Evolutionary conservation across 768 basidiomycete genomes (phyloP).

Genomic region (Mycena amicta): DNA sequence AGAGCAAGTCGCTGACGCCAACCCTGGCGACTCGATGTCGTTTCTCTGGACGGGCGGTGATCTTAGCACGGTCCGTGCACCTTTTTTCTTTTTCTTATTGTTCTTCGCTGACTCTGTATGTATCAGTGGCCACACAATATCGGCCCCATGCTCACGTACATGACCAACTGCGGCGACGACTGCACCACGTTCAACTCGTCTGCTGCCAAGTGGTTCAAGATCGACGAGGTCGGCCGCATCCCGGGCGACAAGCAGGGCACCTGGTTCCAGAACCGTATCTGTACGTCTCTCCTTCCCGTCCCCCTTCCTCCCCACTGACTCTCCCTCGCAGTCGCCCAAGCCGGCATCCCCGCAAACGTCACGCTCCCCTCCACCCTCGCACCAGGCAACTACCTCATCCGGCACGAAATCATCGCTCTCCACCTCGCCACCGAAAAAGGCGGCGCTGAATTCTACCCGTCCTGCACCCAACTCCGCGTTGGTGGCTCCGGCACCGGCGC

Average conservation of each 20-base stretch:
- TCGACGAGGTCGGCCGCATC: conserved; percentile 40
- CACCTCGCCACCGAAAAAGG: conserved; percentile 48
- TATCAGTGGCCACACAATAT: conserved; percentile 38
- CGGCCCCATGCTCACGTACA: conserved; percentile 56
- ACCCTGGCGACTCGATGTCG: conserved; percentile 57
- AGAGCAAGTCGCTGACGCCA: conserved; percentile 52
- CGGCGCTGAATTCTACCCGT: conserved; percentile 63
- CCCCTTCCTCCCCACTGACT: too few relatives aligned
- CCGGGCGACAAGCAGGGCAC: conserved; percentile 24
- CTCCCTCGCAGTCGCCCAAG: background rate
- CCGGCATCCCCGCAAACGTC: conserved; percentile 29
- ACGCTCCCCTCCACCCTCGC: conserved; percentile 40
- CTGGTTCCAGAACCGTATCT: conserved; percentile 44
- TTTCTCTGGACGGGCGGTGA: conserved; percentile 61
- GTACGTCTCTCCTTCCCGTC: conserved; percentile 24
- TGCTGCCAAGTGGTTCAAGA: conserved; percentile 54
- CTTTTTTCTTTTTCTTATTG: conserved; percentile 4
- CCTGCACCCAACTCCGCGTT: conserved; percentile 49
- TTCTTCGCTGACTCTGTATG: background rate
- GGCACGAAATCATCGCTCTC: conserved; percentile 60
- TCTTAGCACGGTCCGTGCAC: conserved; percentile 16
- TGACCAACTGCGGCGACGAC: conserved; percentile 47
- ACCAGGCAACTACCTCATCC: conserved; percentile 55
- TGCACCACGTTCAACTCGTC: conserved; percentile 48
- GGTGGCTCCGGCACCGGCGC: conserved; percentile 40